Percentiles rank a stretch among this genome's conserved stretches.
These are phyloP conservation scores for Ceratocystis albifundus DNA, from an alignment of 2,329 filamentous ascomycete species.

Conservation along the genomic window DNA sequence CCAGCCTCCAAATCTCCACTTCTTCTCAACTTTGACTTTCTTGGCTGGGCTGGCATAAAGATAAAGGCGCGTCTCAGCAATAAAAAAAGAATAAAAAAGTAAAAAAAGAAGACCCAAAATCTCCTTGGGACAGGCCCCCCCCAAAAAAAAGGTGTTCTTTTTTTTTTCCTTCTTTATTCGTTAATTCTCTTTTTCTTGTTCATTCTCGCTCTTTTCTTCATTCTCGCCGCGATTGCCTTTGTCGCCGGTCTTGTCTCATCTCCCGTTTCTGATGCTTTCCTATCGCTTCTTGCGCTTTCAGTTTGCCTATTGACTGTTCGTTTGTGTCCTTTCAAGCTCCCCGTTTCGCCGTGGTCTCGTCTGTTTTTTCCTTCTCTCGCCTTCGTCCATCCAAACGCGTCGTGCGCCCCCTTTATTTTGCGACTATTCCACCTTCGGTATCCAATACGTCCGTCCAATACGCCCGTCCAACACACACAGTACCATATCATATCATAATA, in stretches of 20 bases:
- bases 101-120: no score
- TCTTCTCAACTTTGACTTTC: background rate
- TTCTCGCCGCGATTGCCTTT: background rate
- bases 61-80: conserved; percentile 10
- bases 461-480: no score
- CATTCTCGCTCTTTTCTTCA: background rate
- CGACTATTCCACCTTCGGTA: conserved; percentile 15
- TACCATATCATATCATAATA: no score
- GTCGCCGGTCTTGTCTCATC: background rate
- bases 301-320: background rate
- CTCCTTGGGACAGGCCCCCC: no score
- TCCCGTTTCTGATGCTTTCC: background rate
- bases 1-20: conserved; percentile 11
- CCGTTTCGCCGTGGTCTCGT: no score
- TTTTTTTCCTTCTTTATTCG: background rate
- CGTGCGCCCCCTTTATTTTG: conserved; percentile 16
- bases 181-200: conserved; percentile 6
- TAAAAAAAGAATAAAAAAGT: background rate
- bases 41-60: no score
- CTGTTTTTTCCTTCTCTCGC: background rate
- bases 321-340: no score
- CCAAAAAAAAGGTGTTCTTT: background rate
- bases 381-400: conserved; percentile 5
- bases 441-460: no score
- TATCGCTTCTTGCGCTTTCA: background rate